These are phyloP conservation scores for Gossypium turneri DNA, from an alignment of 345 rosid genomes.

Conservation along the genomic window DNA sequence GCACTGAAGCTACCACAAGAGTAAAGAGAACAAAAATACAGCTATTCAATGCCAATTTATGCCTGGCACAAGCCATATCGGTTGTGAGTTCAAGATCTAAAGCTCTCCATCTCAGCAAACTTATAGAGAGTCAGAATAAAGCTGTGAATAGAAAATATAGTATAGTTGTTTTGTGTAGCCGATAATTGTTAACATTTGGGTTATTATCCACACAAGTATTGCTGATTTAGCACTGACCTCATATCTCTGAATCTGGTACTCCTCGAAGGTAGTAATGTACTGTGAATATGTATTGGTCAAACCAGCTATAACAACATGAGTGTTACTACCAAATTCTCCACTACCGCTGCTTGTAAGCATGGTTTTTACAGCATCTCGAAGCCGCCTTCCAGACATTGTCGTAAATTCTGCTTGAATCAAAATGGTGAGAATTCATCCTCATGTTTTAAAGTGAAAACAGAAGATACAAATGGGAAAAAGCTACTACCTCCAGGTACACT, in stretches of 20 bases:
- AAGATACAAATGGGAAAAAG: constrained; percentile 2
- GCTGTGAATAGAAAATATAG: neutral
- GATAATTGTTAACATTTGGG: neutral
- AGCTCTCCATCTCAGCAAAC: neutral
- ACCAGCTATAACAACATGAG: constrained; percentile 89
- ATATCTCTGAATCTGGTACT: constrained; percentile 88
- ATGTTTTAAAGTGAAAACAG: neutral
- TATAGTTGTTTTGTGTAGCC: neutral
- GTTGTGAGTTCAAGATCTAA: neutral
- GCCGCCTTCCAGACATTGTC: constrained; percentile 99
- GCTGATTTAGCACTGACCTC: constrained; percentile 52
- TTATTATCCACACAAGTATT: neutral
- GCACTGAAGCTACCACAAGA: neutral
- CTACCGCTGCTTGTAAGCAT: constrained; percentile 51
- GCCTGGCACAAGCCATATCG: neutral
- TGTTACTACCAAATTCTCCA: constrained; percentile 36
- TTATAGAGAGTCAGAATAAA: neutral
- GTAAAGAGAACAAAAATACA: neutral
- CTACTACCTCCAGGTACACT: constrained; percentile 87
- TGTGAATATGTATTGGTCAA: constrained; percentile 91
- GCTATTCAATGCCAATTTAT: neutral
- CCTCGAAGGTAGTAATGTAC: constrained; percentile 91
- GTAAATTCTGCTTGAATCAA: constrained; percentile 65
- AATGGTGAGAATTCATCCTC: constrained; percentile 1
- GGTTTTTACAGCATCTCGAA: constrained; percentile 82